Evolutionary conservation across 2,329 filamentous ascomycete genomes (phyloP), one percentile per base, ranked within the genome.

Genomic region (Penicillium oxalicum): DNA sequence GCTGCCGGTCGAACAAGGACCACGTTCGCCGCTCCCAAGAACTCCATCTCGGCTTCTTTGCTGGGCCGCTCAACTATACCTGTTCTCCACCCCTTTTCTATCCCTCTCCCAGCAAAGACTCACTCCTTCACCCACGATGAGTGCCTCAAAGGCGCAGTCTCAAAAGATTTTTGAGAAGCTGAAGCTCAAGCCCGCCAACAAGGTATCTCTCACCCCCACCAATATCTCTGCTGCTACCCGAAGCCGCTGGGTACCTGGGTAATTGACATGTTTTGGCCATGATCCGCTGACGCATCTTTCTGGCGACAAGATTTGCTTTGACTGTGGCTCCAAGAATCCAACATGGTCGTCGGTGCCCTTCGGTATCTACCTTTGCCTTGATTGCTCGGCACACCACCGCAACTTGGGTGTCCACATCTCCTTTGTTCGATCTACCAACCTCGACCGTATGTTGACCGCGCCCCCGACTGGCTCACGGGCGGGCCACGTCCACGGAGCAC

Each of bases 391-490:
- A 49, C 90, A 96, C 71, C 93, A 98, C 73, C 86, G 93, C 62
- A 97, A 97, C 72, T 84, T 98, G 63, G 93, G 93, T 71, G 91
- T 97, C 52, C 93, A 98, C 74, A 96, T 98, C 73, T 96, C 91
- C 61, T 98, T 98, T 77, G 93, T 98, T 64, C 87, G 93, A 64
- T 97, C 91, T 53, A 97, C 91, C 54, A 96, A 96, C 71, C 87
- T 98, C 70, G 93, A 98, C 71, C 90, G 91, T 97, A 87, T 67
- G 89, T 77, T 62, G 67, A 28, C 51, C 47, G 18, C 45, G 48
- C 29, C 44, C 36, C 37, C 40, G 39, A 25, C 47, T 35, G 26
- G 40, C 36, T 13, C 7, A 34, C 29, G 5, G 11, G 4, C 4
- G 11, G 33, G n/a, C 36, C 7, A 25, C 13, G 4, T 35, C 34